Evolutionary conservation across 2,329 filamentous ascomycete genomes (phyloP).

Genomic region (Clathrospora elynae): DNA sequence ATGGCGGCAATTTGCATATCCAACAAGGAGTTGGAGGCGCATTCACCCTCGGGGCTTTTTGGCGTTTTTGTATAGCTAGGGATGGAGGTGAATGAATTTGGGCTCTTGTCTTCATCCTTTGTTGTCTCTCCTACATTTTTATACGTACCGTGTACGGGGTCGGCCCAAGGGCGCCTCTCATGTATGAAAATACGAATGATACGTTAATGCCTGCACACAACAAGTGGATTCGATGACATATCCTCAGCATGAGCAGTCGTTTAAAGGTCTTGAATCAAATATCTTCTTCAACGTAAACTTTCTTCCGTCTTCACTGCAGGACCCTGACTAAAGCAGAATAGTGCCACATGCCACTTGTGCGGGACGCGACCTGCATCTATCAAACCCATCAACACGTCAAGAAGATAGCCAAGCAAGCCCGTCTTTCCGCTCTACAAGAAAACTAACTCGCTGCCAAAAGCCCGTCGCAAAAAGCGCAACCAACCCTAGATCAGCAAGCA

Average conservation of each 20-base stretch:
- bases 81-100: conserved; percentile 16
- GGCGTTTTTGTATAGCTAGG: conserved; percentile 11
- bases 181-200: too few species aligned
- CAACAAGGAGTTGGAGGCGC: conserved; percentile 19
- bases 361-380: background rate
- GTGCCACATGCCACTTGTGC: background rate
- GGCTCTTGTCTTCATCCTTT: background rate
- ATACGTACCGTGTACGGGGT: too few species aligned
- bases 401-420: conserved; percentile 1
- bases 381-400: background rate
- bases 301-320: background rate
- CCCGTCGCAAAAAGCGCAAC: background rate
- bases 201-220: too few species aligned
- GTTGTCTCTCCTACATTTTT: too few species aligned
- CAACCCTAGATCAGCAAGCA: conserved; percentile 3
- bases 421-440: too few species aligned
- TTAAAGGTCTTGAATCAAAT: too few species aligned
- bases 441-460: too few species aligned
- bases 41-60: conserved; percentile 5
- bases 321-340: background rate
- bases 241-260: too few species aligned
- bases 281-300: background rate
- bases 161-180: too few species aligned
- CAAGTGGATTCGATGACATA: too few species aligned
- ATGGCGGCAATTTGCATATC: conserved; percentile 26